Conservation (phyloP, 345 rosid species). For the Eucalyptus microcorys region DNA sequence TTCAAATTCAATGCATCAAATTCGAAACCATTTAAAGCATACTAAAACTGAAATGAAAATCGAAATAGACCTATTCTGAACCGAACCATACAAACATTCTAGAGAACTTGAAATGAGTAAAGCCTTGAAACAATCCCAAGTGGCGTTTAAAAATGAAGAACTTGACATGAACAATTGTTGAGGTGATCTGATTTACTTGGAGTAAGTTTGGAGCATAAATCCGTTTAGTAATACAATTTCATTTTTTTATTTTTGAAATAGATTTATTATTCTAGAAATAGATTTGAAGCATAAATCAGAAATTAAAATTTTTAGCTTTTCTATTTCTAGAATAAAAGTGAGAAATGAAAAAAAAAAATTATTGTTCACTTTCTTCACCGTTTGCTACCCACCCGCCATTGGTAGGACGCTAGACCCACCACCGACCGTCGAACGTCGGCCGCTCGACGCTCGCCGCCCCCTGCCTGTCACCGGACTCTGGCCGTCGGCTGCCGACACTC, state of each 20-base stretch:
- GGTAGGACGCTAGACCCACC: fast-evolving
- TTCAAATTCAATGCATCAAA: not conserved
- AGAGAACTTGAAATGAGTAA: not conserved
- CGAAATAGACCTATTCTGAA: too few species aligned
- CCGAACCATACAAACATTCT: too few species aligned
- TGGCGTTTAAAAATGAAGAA: too few species aligned
- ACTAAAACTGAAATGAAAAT: not conserved
- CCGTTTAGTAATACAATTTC: fast-evolving
- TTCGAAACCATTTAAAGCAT: not conserved
- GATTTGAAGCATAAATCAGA: fast-evolving
- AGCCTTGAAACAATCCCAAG: too few species aligned
- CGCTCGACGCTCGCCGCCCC: fast-evolving
- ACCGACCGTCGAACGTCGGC: fast-evolving
- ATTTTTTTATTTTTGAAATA: too few species aligned
- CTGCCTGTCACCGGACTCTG: fast-evolving
- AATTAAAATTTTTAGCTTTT: too few species aligned
- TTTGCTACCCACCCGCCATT: fast-evolving
- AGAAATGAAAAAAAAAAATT: too few species aligned
- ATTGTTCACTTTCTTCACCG: too few species aligned
- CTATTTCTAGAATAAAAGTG: too few species aligned
- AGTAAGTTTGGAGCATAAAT: too few species aligned
- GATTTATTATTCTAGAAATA: too few species aligned
- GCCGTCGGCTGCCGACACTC: fast-evolving
- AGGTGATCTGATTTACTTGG: too few species aligned
- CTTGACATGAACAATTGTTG: not conserved